Conservation (phyloP, 257 asterid species). For the Scutellaria galericulata region DNA sequence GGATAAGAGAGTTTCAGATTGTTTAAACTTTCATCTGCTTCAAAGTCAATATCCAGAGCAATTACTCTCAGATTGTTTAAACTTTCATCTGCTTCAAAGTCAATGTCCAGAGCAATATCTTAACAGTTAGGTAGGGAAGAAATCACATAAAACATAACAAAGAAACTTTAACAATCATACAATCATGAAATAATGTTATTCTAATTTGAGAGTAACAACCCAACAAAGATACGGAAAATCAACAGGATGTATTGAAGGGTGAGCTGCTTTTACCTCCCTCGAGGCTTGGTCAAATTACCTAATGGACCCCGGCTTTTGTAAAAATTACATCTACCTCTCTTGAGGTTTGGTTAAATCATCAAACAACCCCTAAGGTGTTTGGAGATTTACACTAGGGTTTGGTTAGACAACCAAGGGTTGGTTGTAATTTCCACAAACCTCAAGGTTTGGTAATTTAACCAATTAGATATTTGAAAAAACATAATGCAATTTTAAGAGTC, state of each 20-base stretch:
- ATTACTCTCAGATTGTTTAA: background rate
- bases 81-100: constrained; percentile 30
- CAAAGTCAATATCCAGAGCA: constrained; percentile 33
- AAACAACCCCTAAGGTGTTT: too few species aligned
- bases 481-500: constrained; percentile 17
- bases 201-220: constrained; percentile 11
- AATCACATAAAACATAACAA: constrained; percentile 10
- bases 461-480: background rate
- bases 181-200: constrained; percentile 14
- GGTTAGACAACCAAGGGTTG: too few species aligned
- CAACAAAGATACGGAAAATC: background rate
- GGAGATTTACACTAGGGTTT: too few species aligned
- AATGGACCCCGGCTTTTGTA: too few species aligned
- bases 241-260: background rate
- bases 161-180: constrained; percentile 1
- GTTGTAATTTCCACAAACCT: too few species aligned
- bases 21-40: constrained; percentile 7
- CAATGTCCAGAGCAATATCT: constrained; percentile 27
- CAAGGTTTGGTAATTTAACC: too few species aligned
- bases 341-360: too few species aligned
- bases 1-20: background rate
- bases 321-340: too few species aligned
- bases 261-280: too few species aligned
- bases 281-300: too few species aligned
- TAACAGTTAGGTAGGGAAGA: constrained; percentile 32